These are phyloP conservation scores for Macrocybe gigantea DNA, from an alignment of 768 basidiomycete species.

Conservation along the genomic window DNA sequence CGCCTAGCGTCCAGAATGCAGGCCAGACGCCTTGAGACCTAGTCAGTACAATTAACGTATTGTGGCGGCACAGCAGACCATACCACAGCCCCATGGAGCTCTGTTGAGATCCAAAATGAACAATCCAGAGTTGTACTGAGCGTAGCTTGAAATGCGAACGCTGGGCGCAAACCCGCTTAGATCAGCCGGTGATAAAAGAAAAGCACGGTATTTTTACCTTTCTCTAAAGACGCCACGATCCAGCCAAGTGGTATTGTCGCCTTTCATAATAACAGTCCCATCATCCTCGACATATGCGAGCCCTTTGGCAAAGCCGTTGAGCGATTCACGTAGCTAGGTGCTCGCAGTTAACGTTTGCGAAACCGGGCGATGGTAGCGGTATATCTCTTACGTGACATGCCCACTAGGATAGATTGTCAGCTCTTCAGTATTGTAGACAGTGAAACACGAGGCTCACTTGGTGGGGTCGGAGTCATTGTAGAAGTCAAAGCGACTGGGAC, in stretches of 20 bases:
- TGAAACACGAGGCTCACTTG: slow-evolving; percentile 34
- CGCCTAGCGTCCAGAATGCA: slow-evolving; percentile 70
- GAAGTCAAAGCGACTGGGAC: slow-evolving; percentile 50
- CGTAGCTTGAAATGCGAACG: slow-evolving; percentile 68
- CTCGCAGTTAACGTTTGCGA: slow-evolving; percentile 4
- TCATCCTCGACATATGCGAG: slow-evolving; percentile 55
- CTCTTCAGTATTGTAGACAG: too few species aligned
- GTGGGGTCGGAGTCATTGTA: slow-evolving; percentile 63
- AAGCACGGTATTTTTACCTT: slow-evolving; percentile 36
- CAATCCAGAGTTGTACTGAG: slow-evolving; percentile 67
- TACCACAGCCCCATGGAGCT: slow-evolving; percentile 89
- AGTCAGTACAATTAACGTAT: not conserved
- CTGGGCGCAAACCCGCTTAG: slow-evolving; percentile 18
- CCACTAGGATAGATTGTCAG: slow-evolving; percentile 38
- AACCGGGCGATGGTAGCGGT: not conserved
- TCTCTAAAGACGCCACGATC: slow-evolving; percentile 46
- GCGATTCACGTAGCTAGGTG: slow-evolving; percentile 53
- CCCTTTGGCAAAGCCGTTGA: slow-evolving; percentile 42
- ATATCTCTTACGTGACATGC: slow-evolving; percentile 53
- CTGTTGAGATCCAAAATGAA: slow-evolving; percentile 80
- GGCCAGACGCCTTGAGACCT: slow-evolving; percentile 46
- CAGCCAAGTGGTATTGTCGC: slow-evolving; percentile 60
- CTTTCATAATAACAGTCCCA: slow-evolving; percentile 68
- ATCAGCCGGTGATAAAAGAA: not conserved
- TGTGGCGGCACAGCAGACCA: slow-evolving; percentile 12